phyloP scores from a whole-genome alignment of 2,329 filamentous ascomycete genomes.

The Sporothrix pallida region DNA sequence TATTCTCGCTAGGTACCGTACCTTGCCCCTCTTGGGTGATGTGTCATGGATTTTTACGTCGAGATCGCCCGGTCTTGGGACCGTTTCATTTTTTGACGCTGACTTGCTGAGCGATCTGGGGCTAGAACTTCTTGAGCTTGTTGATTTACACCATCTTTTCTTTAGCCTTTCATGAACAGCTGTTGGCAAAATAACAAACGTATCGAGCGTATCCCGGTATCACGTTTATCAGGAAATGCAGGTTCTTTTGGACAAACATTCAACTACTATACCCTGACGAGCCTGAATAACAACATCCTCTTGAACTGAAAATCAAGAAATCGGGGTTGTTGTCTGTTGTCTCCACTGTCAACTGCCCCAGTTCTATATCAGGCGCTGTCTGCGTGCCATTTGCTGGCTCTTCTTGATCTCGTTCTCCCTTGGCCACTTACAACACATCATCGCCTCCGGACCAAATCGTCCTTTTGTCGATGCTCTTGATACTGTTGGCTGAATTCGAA shows the following conservation, averaged over 20 bases:
- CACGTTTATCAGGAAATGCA: not conserved
- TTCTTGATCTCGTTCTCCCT: constrained; percentile 10
- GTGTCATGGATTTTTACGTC: constrained; percentile 17
- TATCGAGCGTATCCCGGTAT: not conserved
- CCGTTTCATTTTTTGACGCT: not conserved
- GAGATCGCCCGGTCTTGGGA: not conserved
- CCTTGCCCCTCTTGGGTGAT: constrained; percentile 22
- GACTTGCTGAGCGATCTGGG: not conserved
- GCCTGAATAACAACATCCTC: not conserved
- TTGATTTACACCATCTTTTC: constrained; percentile 3
- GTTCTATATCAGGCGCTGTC: constrained; percentile 12
- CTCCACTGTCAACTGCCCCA: constrained; percentile 1
- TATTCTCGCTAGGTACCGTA: not conserved
- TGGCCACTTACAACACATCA: constrained; percentile 3
- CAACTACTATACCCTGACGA: not conserved
- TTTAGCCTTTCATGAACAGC: not conserved
- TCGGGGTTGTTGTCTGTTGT: not conserved
- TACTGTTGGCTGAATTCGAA: not conserved
- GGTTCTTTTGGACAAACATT: not conserved
- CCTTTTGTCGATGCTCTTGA: not conserved
- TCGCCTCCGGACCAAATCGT: constrained; percentile 14
- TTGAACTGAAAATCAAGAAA: not conserved
- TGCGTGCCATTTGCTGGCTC: not conserved
- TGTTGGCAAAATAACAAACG: not conserved
- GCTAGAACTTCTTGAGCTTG: not conserved